phyloP scores from a whole-genome alignment of 2,329 filamentous ascomycete species.

The Pezicula neosporulosa region DNA sequence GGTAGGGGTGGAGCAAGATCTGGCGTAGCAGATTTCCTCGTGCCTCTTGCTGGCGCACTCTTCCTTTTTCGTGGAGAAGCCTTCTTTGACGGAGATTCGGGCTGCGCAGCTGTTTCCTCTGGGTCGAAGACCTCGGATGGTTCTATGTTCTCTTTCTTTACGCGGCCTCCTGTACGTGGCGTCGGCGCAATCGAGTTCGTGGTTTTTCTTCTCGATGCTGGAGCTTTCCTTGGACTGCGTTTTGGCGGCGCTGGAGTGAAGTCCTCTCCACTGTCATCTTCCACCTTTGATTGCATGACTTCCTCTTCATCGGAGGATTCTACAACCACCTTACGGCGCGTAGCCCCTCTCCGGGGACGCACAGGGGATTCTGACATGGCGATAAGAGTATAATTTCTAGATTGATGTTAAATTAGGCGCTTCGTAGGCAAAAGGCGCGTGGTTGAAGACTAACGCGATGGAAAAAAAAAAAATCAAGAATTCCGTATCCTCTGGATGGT shows the following conservation, averaged over 20 bases:
- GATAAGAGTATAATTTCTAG: not conserved
- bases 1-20: slow-evolving; percentile 34
- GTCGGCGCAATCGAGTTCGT: slow-evolving; percentile 23
- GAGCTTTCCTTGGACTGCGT: slow-evolving; percentile 52
- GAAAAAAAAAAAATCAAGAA: not conserved
- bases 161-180: slow-evolving; percentile 32
- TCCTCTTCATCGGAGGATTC: slow-evolving; percentile 78
- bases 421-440: not conserved
- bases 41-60: slow-evolving; percentile 41
- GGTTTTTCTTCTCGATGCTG: slow-evolving; percentile 46
- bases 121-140: slow-evolving; percentile 58
- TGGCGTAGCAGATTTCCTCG: slow-evolving; percentile 26
- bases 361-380: slow-evolving; percentile 34
- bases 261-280: slow-evolving; percentile 68
- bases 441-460: not conserved
- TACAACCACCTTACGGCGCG: slow-evolving; percentile 68
- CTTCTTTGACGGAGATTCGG: slow-evolving; percentile 52
- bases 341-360: slow-evolving; percentile 56
- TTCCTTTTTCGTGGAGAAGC: slow-evolving; percentile 65
- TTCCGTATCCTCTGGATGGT: not conserved
- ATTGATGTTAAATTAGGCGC: not conserved
- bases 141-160: slow-evolving; percentile 46
- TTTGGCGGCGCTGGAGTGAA: slow-evolving; percentile 69
- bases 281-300: slow-evolving; percentile 55
- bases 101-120: slow-evolving; percentile 43